Conservation (phyloP, 306 rosid species). For the Canavalia gladiata region DNA sequence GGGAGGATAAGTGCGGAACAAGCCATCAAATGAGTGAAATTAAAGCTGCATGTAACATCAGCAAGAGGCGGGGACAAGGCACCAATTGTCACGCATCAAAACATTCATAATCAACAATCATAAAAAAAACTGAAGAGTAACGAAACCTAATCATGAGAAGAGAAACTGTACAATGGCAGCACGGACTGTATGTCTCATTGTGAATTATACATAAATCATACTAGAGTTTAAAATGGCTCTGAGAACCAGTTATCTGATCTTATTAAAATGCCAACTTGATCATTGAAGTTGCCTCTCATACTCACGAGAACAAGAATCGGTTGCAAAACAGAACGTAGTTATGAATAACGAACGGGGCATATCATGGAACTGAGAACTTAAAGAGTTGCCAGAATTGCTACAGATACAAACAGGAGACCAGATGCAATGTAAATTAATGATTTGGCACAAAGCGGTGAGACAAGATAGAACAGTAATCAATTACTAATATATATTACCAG, state of each 20-base stretch:
- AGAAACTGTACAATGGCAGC: not conserved
- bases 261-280: not conserved
- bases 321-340: not conserved
- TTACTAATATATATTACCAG: too few species aligned
- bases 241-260: not conserved
- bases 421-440: too few species aligned
- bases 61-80: not conserved
- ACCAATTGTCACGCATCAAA: not conserved
- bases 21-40: not conserved
- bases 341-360: not conserved
- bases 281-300: not conserved
- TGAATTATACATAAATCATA: slow-evolving; percentile 10
- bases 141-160: not conserved
- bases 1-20: not conserved
- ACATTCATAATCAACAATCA: not conserved
- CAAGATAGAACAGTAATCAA: too few species aligned
- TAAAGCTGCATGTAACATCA: not conserved
- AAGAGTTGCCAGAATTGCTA: not conserved
- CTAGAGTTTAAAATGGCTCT: not conserved
- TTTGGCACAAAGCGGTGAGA: too few species aligned
- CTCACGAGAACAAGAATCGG: not conserved
- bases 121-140: not conserved
- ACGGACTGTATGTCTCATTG: not conserved
- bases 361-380: not conserved
- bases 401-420: too few species aligned